Conservation (phyloP, 2,329 filamentous ascomycete species). For the Fusarium sulawesiense region DNA sequence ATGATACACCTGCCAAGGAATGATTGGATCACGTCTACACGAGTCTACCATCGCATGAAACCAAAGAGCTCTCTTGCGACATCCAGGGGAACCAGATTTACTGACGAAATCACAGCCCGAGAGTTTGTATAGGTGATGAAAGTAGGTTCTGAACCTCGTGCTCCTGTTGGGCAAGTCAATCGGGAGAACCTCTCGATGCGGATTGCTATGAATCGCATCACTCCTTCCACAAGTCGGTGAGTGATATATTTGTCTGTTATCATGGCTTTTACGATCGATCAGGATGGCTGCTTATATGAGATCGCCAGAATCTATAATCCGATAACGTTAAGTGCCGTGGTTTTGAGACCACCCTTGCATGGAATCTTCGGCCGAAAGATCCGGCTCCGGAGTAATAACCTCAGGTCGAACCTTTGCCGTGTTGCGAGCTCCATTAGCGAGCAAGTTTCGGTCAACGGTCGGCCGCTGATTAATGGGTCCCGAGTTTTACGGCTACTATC, state of each 20-base stretch:
- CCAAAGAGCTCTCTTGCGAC: no score
- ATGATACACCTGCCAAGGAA: not conserved
- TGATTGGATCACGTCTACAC: no score
- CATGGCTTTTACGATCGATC: not conserved
- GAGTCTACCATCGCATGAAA: no score
- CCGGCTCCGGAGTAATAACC: constrained; percentile 1
- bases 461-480: not conserved
- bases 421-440: not conserved
- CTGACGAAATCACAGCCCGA: no score
- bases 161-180: not conserved
- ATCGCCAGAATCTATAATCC: not conserved
- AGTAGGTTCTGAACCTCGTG: no score
- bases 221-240: not conserved
- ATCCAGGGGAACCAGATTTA: no score
- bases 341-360: not conserved
- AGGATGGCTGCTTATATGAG: not conserved
- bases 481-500: not conserved
- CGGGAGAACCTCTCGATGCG: not conserved
- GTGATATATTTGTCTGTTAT: not conserved
- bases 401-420: not conserved
- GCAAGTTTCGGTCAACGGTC: constrained; percentile 8
- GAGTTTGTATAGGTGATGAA: no score
- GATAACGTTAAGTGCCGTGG: not conserved
- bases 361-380: not conserved
- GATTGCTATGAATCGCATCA: no score